These are phyloP conservation scores for Protomyces pachydermus DNA, from an alignment of 1,139 yeast genomes.

Conservation along the genomic window DNA sequence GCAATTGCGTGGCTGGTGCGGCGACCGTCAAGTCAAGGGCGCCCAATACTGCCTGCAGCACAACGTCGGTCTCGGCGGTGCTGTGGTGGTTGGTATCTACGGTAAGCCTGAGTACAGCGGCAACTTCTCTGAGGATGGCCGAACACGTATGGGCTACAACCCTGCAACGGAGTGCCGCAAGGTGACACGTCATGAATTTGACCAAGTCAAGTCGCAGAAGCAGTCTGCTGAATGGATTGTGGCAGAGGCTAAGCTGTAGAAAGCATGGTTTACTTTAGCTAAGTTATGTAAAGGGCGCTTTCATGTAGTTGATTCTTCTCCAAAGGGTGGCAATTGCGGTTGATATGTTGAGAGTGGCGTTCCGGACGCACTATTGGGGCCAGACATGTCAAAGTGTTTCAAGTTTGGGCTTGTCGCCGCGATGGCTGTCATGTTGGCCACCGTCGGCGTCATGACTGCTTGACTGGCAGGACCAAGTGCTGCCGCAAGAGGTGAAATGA, in stretches of 20 bases:
- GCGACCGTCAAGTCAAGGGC: slow-evolving; percentile 36
- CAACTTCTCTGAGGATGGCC: slow-evolving; percentile 33
- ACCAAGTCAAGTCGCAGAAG: slow-evolving; percentile 4
- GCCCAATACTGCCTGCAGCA: slow-evolving; percentile 37
- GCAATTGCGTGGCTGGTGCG: slow-evolving; percentile 39
- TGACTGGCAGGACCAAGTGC: slow-evolving; percentile 24
- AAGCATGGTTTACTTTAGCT: neutral
- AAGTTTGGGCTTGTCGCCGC: neutral
- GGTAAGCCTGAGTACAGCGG: slow-evolving; percentile 18
- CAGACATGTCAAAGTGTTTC: neutral
- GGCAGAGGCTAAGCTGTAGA: slow-evolving; percentile 18
- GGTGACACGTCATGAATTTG: slow-evolving; percentile 30
- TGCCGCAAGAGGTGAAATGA: slow-evolving; percentile 17
- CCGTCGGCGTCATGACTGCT: slow-evolving; percentile 16
- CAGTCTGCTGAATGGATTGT: slow-evolving; percentile 8
- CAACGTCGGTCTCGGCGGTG: slow-evolving; percentile 35
- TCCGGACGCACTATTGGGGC: neutral
- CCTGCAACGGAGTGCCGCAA: slow-evolving; percentile 37
- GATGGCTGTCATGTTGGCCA: neutral
- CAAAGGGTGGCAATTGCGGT: neutral
- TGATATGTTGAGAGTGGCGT: neutral
- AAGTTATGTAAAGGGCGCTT: neutral
- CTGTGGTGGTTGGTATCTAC: slow-evolving; percentile 17
- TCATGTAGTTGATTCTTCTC: neutral
- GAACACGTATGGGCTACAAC: slow-evolving; percentile 36